Conservation (phyloP, 2,329 filamentous ascomycete genomes). For the Exophiala spinifera region DNA sequence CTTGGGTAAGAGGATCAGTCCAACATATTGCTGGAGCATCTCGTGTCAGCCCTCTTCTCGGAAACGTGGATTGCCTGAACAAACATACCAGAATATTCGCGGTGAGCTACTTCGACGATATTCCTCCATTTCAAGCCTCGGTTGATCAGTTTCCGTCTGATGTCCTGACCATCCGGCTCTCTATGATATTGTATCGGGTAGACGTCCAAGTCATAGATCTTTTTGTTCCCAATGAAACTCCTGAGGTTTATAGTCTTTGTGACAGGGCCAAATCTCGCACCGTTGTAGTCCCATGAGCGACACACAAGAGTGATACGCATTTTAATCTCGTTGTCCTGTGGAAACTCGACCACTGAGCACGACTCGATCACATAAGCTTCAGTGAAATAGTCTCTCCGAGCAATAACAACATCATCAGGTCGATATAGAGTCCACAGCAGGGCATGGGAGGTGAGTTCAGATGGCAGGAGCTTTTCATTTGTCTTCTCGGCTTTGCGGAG, state of each 20-base stretch:
- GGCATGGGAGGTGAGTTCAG: not conserved
- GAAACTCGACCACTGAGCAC: not conserved
- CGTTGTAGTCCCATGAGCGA: constrained; percentile 1
- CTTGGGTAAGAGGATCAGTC: too few relatives aligned
- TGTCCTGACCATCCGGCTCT: too few relatives aligned
- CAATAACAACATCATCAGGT: not conserved
- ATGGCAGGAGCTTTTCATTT: not conserved
- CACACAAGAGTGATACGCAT: not conserved
- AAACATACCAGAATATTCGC: too few relatives aligned
- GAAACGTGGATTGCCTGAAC: too few relatives aligned
- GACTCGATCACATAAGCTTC: not conserved
- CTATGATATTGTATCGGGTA: not conserved
- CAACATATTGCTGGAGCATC: too few relatives aligned
- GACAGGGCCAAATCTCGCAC: not conserved
- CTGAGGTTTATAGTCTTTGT: not conserved
- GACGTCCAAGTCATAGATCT: not conserved
- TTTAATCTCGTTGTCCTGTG: not conserved
- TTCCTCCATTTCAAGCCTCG: too few relatives aligned
- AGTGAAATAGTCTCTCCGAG: not conserved
- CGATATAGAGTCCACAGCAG: not conserved
- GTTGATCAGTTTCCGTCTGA: too few relatives aligned
- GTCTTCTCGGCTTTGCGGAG: not conserved
- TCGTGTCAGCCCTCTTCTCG: too few relatives aligned
- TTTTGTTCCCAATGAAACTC: not conserved
- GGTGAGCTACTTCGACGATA: too few relatives aligned